Conservation (phyloP, 768 basidiomycete genomes). For the Suillus alpinus region DNA sequence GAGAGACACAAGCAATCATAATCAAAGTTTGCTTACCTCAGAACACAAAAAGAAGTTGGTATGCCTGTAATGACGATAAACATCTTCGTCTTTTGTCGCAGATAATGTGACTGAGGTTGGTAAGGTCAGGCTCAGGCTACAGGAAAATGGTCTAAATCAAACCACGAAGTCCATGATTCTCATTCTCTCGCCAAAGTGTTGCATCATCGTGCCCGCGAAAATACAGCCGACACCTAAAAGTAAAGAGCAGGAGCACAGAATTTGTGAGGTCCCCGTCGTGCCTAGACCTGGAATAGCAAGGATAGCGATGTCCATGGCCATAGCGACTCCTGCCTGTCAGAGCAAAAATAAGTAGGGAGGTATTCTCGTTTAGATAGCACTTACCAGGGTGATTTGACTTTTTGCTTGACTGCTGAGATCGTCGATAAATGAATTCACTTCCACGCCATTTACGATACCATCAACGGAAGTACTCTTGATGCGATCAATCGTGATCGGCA, state of each 20-base stretch:
- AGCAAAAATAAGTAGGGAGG: background rate
- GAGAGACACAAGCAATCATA: background rate
- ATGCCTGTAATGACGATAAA: too few species aligned
- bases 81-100: too few species aligned
- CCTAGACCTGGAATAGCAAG: conserved; percentile 1
- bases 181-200: conserved; percentile 1
- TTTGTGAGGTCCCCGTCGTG: background rate
- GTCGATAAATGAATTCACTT: background rate
- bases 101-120: too few species aligned
- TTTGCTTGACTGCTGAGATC: background rate
- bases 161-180: background rate
- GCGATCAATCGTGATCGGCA: background rate
- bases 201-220: background rate
- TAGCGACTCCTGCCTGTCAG: background rate
- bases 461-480: background rate
- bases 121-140: too few species aligned
- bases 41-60: too few species aligned
- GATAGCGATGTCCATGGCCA: background rate
- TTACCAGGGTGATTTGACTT: conserved; percentile 1
- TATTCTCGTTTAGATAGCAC: background rate
- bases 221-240: background rate
- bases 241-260: background rate
- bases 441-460: background rate
- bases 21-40: too few species aligned
- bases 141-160: too few species aligned